phyloP scores from a whole-genome alignment of 164 flowering plant genomes.

The Berberis thunbergii region DNA sequence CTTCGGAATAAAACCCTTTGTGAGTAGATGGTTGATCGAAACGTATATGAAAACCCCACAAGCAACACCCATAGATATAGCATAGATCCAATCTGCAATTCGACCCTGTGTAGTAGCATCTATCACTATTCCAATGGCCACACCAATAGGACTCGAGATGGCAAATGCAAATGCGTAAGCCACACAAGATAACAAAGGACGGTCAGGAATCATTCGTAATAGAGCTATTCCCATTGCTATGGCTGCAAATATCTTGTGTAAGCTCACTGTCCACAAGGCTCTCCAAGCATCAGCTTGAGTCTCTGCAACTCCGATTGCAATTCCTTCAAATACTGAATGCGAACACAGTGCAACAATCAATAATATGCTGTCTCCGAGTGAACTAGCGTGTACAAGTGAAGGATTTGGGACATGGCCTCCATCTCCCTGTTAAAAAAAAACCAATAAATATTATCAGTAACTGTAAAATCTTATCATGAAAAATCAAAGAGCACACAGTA shows the following conservation, averaged over 20 bases:
- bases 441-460: background rate
- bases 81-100: conserved; percentile 71
- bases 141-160: conserved; percentile 64
- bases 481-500: too few species aligned
- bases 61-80: conserved; percentile 72
- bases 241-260: conserved; percentile 76
- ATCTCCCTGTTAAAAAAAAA: conserved; percentile 12
- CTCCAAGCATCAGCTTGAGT: conserved; percentile 65
- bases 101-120: conserved; percentile 62
- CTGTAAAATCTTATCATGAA: background rate
- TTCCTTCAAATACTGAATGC: conserved; percentile 75
- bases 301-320: conserved; percentile 72
- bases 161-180: conserved; percentile 69
- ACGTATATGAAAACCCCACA: conserved; percentile 68
- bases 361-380: conserved; percentile 54
- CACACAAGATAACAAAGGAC: conserved; percentile 43
- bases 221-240: conserved; percentile 80
- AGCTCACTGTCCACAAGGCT: conserved; percentile 58
- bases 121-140: conserved; percentile 61
- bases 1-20: conserved; percentile 42
- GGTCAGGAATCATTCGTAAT: conserved; percentile 55
- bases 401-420: conserved; percentile 4
- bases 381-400: conserved; percentile 21
- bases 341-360: conserved; percentile 59
- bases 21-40: conserved; percentile 52